These are phyloP conservation scores for Suhomyces canberraensis DNA, from an alignment of 805 yeast species.

Conservation along the genomic window DNA sequence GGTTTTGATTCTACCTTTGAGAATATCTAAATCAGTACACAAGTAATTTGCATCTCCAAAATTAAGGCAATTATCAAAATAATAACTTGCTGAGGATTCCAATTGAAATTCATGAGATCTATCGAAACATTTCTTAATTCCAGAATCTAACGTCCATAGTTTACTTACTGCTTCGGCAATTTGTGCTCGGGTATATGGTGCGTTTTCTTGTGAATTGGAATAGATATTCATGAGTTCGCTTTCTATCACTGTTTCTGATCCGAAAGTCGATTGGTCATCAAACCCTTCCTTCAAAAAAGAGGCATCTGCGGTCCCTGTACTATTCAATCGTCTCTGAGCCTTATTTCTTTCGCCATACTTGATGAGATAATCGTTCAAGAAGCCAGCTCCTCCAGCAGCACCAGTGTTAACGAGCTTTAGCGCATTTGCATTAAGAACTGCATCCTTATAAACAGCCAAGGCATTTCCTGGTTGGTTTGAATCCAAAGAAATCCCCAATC, in stretches of 20 bases:
- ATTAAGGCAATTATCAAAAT: constrained; percentile 67
- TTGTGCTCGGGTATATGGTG: constrained; percentile 33
- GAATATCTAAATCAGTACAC: constrained; percentile 79
- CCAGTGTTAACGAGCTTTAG: constrained; percentile 61
- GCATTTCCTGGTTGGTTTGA: constrained; percentile 52
- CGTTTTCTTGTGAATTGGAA: not conserved
- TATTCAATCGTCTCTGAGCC: constrained; percentile 45
- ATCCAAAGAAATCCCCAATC: constrained; percentile 58
- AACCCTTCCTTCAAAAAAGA: constrained; percentile 19
- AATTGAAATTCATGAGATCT: constrained; percentile 77
- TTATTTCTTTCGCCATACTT: constrained; percentile 57
- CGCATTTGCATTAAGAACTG: constrained; percentile 54
- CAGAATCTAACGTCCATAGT: constrained; percentile 71
- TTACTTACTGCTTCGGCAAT: constrained; percentile 68
- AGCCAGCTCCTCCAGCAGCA: constrained; percentile 62
- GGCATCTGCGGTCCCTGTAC: constrained; percentile 46
- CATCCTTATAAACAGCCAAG: constrained; percentile 46
- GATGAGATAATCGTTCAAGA: constrained; percentile 60
- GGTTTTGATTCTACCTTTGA: constrained; percentile 89
- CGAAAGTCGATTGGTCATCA: not conserved
- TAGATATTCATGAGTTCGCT: not conserved
- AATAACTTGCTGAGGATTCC: constrained; percentile 79
- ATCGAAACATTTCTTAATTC: constrained; percentile 55
- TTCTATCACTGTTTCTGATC: not conserved
- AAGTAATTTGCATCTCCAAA: constrained; percentile 63